Conservation (phyloP, 495 filamentous ascomycete genomes). For the Aspergillus panamensis region DNA sequence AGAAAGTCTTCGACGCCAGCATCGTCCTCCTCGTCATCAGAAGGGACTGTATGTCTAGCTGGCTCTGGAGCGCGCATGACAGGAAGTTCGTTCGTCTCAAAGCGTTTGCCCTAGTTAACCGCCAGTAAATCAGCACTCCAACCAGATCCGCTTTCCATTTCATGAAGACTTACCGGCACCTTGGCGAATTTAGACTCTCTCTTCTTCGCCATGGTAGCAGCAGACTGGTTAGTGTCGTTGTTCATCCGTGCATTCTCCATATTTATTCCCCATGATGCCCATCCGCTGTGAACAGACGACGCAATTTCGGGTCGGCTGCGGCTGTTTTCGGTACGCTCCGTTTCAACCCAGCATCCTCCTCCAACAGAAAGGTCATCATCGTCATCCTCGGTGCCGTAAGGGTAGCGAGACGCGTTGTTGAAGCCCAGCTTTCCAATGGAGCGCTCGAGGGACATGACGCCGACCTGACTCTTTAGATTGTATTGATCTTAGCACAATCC, state of each 20-base stretch:
- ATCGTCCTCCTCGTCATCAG: slow-evolving; percentile 24
- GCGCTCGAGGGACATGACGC: background rate
- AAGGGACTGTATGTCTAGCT: background rate
- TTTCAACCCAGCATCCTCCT: slow-evolving; percentile 23
- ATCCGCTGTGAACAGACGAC: slow-evolving; percentile 14
- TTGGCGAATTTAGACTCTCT: slow-evolving; percentile 21
- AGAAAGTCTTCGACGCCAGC: slow-evolving; percentile 19
- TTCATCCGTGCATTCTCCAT: background rate
- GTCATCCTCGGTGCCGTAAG: slow-evolving; percentile 4
- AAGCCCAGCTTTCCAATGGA: slow-evolving; percentile 5
- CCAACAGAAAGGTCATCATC: slow-evolving; percentile 19
- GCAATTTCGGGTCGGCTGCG: slow-evolving; percentile 2
- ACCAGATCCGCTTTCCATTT: background rate
- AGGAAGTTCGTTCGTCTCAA: slow-evolving; percentile 8
- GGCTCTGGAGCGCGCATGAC: slow-evolving; percentile 16
- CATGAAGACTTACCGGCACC: slow-evolving; percentile 12
- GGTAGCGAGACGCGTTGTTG: background rate
- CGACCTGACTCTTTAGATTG: slow-evolving; percentile 11
- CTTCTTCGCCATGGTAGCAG: background rate
- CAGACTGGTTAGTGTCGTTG: background rate
- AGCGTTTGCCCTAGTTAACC: slow-evolving; percentile 11
- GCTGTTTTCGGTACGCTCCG: slow-evolving; percentile 1
- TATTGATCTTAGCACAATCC: background rate
- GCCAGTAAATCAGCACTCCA: background rate
- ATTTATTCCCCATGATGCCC: slow-evolving; percentile 15